Base-by-base conservation (phyloP, 495 filamentous ascomycete species). In the Penicillium crystallinum region DNA sequence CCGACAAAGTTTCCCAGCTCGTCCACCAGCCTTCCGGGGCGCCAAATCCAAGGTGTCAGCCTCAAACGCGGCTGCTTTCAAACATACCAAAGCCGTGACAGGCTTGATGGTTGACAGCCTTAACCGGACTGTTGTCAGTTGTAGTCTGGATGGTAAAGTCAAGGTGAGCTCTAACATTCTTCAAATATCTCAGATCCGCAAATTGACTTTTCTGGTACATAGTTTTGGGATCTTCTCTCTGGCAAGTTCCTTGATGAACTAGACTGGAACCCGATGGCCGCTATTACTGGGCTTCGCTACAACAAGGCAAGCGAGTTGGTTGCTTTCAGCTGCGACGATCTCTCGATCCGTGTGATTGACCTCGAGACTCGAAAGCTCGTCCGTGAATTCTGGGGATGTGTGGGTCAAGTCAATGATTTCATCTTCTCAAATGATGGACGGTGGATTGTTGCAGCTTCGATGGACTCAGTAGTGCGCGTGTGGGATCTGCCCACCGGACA, bases 401-500 rank as follows among this genome's bases (percentile, higher is more conserved):
- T 81, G n/a, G 86, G 82, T 17, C 81, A 82, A 46, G 85, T 95
- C 54, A 90, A 85, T 61, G 89, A 95, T 65, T 89, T 92, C 59
- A 84, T 82, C 53, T 97, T 97, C 69, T 97, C 93, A 12, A 87
- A 85, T 55, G 90, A 97, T 67, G 93, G 91, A 21, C 78, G 91
- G 34, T 97, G 93, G 95, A 85, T 99, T 56, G 78, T 97, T 48
- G 89, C 90, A 15, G 87, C 90, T 10, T 90, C 88, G 5, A 84
- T 87, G 66, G 91, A 97, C 68, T 84, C 81, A 11, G 71, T 87
- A 36, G 73, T 99, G 31, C 81, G 93, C 41, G 81, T 97, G 2
- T 99, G 93, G 92, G 93, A 99, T 71, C 72, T 99, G 22, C 91
- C 93, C 10, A 97, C 93, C 0, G 89, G 90, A 4, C 93, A 97